A percentile compares a stretch with the other conserved stretches of the same genome.
Conservation (phyloP, 106 monocot genomes). For the Gastrodia elata region DNA sequence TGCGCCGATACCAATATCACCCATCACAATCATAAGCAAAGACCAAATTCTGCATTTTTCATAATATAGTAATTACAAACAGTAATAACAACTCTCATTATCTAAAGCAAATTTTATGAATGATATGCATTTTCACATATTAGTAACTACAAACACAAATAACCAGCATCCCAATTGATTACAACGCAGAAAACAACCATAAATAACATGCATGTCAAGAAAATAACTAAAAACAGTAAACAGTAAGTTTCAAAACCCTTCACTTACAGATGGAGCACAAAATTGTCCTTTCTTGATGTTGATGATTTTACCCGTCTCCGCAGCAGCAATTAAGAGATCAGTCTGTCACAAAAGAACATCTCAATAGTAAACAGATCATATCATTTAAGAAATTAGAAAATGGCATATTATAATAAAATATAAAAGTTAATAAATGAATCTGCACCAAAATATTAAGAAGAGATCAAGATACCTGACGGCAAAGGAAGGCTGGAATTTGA, state of each 20-base stretch:
- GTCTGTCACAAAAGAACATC: conserved; percentile 41
- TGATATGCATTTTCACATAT: not conserved
- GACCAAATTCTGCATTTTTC: not conserved
- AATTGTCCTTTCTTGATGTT: conserved; percentile 99
- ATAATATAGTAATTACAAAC: not conserved
- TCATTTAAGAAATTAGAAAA: not conserved
- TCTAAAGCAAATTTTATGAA: not conserved
- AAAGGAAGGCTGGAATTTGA: conserved; percentile 97
- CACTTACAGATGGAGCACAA: conserved; percentile 93
- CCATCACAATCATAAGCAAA: too few species aligned
- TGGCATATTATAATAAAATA: not conserved
- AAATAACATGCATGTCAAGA: not conserved
- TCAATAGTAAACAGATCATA: not conserved
- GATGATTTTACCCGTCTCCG: conserved; percentile 88
- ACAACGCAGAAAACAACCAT: not conserved
- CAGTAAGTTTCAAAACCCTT: not conserved
- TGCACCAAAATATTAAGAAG: not conserved
- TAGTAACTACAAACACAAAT: not conserved
- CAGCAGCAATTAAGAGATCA: conserved; percentile 93
- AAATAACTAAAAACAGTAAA: not conserved
- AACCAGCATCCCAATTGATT: not conserved
- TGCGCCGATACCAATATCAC: too few species aligned
- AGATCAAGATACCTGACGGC: conserved; percentile 60
- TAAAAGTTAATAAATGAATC: not conserved
- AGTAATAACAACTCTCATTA: not conserved